Percentiles rank a stretch among this genome's conserved stretches.
These are phyloP conservation scores for Apiotrichum sp. DNA, from an alignment of 1,284 basidiomycete species.

Conservation along the genomic window DNA sequence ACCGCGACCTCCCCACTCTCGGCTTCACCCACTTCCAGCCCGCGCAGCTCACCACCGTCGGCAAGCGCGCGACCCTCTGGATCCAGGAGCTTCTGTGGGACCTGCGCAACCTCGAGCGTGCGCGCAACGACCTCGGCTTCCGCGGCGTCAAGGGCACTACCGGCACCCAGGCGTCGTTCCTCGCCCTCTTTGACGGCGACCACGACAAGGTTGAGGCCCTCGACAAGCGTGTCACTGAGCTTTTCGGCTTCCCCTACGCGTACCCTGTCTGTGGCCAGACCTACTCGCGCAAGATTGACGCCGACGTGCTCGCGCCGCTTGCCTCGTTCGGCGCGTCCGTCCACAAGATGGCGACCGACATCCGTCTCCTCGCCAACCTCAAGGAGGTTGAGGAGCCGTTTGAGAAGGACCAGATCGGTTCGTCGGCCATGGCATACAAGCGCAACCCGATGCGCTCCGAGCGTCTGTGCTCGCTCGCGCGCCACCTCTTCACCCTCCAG, in stretches of 20 bases:
- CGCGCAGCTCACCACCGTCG: conserved; percentile 95
- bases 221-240: conserved; percentile 79
- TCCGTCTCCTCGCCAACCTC: conserved; percentile 82
- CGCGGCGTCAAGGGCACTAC: conserved; percentile 98
- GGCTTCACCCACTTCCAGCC: conserved; percentile 99
- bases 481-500: conserved; percentile 87
- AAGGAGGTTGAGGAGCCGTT: conserved; percentile 99
- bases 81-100: conserved; percentile 98
- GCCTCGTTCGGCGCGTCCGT: conserved; percentile 91
- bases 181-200: conserved; percentile 90
- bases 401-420: conserved; percentile 97
- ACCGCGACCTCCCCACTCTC: conserved; percentile 76
- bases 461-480: conserved; percentile 87
- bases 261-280: conserved; percentile 99
- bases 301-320: conserved; percentile 83
- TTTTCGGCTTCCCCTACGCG: conserved; percentile 86
- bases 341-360: conserved; percentile 96
- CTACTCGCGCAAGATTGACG: conserved; percentile 95
- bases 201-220: conserved; percentile 90
- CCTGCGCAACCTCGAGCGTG: conserved; percentile 84
- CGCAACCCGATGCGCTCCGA: conserved; percentile 99
- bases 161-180: conserved; percentile 94
- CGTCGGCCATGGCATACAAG: conserved; percentile 98
- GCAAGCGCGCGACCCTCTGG: conserved; percentile 98
- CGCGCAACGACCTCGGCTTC: conserved; percentile 90